Conservation (phyloP, 176 grass and related monocot species). For the Microstegium vimineum region DNA sequence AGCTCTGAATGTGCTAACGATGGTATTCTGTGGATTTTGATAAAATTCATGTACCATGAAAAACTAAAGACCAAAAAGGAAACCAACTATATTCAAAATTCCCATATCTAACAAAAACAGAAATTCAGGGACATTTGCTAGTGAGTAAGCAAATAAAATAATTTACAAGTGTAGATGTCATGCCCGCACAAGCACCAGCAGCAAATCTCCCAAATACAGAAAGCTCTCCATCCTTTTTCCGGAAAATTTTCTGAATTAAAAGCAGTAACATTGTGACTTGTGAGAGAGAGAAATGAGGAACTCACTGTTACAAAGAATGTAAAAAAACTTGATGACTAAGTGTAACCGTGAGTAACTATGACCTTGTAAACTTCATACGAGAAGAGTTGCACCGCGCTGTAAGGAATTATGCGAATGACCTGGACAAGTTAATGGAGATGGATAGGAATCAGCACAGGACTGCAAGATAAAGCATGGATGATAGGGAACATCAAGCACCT, state of each 20-base stretch:
- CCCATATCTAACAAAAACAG: conserved; percentile 2
- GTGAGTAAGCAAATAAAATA: conserved; percentile 34
- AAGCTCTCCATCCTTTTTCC: conserved; percentile 80
- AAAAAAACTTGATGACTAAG: neutral
- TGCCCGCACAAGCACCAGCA: conserved; percentile 97
- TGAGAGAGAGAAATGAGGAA: neutral
- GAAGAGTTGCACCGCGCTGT: conserved; percentile 92
- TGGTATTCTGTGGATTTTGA: neutral
- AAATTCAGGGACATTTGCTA: neutral
- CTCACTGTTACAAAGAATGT: neutral
- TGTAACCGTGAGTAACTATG: neutral
- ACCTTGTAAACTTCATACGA: conserved; percentile 99
- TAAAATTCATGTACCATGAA: neutral
- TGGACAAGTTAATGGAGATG: conserved; percentile 43
- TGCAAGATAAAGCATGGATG: neutral
- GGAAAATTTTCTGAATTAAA: conserved; percentile 73
- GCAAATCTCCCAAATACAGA: conserved; percentile 84
- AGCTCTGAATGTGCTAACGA: conserved; percentile 17
- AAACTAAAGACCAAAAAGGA: neutral
- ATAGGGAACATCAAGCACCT: conserved; percentile 45
- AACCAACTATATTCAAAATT: neutral
- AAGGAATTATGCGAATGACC: conserved; percentile 93
- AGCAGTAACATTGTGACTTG: conserved; percentile 7
- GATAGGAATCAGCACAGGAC: conserved; percentile 10
- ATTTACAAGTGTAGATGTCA: conserved; percentile 99